Percentiles rank a stretch among this genome's conserved stretches.
phyloP scores from a whole-genome alignment of 495 filamentous ascomycete species.

The Thozetella sp. region DNA sequence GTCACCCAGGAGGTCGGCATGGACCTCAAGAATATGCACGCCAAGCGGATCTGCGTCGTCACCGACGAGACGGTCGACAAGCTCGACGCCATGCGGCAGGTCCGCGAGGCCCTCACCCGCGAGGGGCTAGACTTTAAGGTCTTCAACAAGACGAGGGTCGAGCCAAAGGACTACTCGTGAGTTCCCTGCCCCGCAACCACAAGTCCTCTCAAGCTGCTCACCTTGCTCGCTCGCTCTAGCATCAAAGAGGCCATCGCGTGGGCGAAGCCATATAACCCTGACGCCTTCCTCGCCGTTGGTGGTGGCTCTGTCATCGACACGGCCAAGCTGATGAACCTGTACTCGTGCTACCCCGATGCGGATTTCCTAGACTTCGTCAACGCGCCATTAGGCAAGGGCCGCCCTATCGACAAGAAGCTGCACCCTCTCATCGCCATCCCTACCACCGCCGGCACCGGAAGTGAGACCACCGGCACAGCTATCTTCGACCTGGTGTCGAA shows the following conservation, averaged over 20 bases:
- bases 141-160: conserved; percentile 75
- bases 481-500: conserved; percentile 93
- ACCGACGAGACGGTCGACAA: conserved; percentile 80
- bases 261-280: conserved; percentile 73
- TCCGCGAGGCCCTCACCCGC: conserved; percentile 69
- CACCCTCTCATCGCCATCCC: conserved; percentile 89
- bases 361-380: conserved; percentile 98
- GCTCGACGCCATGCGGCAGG: conserved; percentile 84
- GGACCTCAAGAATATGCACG: conserved; percentile 91
- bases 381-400: conserved; percentile 86
- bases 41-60: conserved; percentile 85
- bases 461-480: conserved; percentile 94
- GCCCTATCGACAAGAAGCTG: conserved; percentile 78
- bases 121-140: conserved; percentile 82
- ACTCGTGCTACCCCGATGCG: conserved; percentile 82
- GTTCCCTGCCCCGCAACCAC: conserved; percentile 18
- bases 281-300: conserved; percentile 92
- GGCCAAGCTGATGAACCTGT: conserved; percentile 97
- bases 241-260: conserved; percentile 87
- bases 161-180: conserved; percentile 92
- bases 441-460: conserved; percentile 93
- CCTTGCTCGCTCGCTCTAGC: conserved; percentile 38
- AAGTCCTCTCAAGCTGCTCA: background rate
- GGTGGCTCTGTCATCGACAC: conserved; percentile 93
- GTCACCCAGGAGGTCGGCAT: conserved; percentile 98